phyloP scores from a whole-genome alignment of 148 eudicot species.

The Vaccinium darrowii region DNA sequence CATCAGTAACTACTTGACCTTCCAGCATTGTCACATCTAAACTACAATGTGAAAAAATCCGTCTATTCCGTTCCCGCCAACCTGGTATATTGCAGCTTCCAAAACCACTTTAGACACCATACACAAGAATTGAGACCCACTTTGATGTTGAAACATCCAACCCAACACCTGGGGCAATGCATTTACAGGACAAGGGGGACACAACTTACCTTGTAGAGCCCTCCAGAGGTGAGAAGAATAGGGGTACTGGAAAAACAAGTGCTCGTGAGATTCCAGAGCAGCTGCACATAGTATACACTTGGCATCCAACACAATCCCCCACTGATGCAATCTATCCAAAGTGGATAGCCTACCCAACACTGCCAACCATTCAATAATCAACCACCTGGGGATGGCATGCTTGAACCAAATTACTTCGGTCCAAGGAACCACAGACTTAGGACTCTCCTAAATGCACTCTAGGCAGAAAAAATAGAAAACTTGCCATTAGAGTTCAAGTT shows the following conservation, averaged over 20 bases:
- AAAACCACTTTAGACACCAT: too few species aligned
- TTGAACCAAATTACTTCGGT: not conserved
- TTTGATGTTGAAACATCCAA: too few species aligned
- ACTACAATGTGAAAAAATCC: too few species aligned
- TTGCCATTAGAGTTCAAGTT: not conserved
- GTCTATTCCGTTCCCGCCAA: too few species aligned
- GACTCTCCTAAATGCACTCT: not conserved
- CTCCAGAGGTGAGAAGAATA: not conserved
- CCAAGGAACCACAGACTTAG: not conserved
- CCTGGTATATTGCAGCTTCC: too few species aligned
- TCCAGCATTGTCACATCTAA: too few species aligned
- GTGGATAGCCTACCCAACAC: not conserved
- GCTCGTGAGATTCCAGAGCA: not conserved
- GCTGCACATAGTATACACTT: not conserved
- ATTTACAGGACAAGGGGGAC: too few species aligned
- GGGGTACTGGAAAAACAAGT: not conserved
- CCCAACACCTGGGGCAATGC: too few species aligned
- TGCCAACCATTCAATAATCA: not conserved
- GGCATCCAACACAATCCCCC: not conserved
- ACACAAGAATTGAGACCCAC: too few species aligned
- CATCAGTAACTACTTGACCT: too few species aligned
- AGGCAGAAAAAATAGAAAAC: not conserved
- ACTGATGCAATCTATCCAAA: not conserved
- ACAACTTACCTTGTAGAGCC: not conserved
- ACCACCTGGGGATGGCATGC: not conserved